These are phyloP conservation scores for Cladophialophora yegresii DNA, from an alignment of 2,329 filamentous ascomycete genomes.

Conservation along the genomic window DNA sequence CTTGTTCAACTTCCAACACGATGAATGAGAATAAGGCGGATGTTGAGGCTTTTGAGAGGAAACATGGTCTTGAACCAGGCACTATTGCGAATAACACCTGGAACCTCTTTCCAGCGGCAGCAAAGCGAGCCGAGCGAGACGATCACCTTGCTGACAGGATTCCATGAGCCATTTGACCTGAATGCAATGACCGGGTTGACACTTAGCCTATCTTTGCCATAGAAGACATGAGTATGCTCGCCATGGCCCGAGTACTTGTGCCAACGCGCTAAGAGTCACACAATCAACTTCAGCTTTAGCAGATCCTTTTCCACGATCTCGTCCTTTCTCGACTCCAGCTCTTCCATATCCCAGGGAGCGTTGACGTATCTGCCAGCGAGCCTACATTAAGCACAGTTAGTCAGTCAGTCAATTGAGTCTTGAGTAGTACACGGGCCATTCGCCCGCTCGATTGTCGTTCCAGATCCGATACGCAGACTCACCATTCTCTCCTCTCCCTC, in stretches of 20 bases:
- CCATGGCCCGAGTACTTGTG: too few relatives aligned
- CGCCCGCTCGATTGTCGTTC: background rate
- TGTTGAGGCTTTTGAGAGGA: background rate
- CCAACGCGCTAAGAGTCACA: background rate
- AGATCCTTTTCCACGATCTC: conserved; percentile 39
- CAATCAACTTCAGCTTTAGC: conserved; percentile 34
- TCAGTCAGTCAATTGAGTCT: too few relatives aligned
- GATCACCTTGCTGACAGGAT: background rate
- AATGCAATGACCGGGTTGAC: background rate
- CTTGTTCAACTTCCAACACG: conserved; percentile 5
- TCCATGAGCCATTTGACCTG: background rate
- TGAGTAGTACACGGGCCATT: too few relatives aligned
- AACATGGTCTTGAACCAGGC: background rate
- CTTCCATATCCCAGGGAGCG: conserved; percentile 39
- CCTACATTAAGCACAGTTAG: background rate
- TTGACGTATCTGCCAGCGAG: conserved; percentile 36
- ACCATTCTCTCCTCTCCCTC: conserved; percentile 38
- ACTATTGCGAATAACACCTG: background rate
- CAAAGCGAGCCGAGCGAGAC: background rate
- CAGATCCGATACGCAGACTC: conserved; percentile 19
- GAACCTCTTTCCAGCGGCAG: background rate
- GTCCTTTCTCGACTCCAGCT: conserved; percentile 37
- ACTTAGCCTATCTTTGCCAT: background rate
- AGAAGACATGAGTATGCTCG: background rate
- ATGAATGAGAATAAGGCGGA: conserved; percentile 12